phyloP scores from a whole-genome alignment of 805 yeast genomes.

The Komagataella ulmi region DNA sequence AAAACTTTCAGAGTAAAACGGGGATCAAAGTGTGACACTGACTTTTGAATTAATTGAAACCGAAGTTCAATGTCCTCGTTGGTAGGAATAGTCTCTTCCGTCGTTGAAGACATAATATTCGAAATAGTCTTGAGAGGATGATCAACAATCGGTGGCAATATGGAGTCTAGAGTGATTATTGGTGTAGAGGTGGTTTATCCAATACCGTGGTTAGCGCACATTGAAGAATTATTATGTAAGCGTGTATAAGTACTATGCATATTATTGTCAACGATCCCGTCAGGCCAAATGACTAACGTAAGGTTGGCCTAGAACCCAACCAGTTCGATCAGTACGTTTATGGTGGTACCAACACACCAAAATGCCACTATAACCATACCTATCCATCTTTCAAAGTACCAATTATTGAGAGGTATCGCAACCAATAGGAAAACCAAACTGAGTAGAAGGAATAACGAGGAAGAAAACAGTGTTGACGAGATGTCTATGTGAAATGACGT shows the following conservation, averaged over 20 bases:
- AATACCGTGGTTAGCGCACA: not conserved
- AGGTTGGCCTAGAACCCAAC: not conserved
- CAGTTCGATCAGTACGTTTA: slow-evolving; percentile 15
- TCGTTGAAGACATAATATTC: not conserved
- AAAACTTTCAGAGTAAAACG: slow-evolving; percentile 78
- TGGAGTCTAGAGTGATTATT: not conserved
- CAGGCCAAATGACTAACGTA: not conserved
- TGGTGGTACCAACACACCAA: slow-evolving; percentile 26
- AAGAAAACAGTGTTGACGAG: slow-evolving; percentile 24
- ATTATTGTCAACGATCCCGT: not conserved
- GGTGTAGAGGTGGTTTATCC: not conserved
- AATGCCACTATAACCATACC: slow-evolving; percentile 25
- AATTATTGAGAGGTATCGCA: slow-evolving; percentile 24
- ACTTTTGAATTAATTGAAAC: slow-evolving; percentile 17
- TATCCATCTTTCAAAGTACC: slow-evolving; percentile 24
- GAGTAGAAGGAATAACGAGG: slow-evolving; percentile 24
- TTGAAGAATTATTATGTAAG: not conserved
- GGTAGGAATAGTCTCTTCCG: not conserved
- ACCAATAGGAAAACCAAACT: slow-evolving; percentile 23
- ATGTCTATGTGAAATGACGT: slow-evolving; percentile 17
- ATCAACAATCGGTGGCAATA: slow-evolving; percentile 16
- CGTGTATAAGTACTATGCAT: not conserved
- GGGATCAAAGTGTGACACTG: slow-evolving; percentile 54
- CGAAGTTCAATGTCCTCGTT: slow-evolving; percentile 7
- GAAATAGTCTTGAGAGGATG: not conserved